These are phyloP conservation scores for Plasmopara viticola DNA, from an alignment of 352 stramenopile genomes.

Conservation along the genomic window DNA sequence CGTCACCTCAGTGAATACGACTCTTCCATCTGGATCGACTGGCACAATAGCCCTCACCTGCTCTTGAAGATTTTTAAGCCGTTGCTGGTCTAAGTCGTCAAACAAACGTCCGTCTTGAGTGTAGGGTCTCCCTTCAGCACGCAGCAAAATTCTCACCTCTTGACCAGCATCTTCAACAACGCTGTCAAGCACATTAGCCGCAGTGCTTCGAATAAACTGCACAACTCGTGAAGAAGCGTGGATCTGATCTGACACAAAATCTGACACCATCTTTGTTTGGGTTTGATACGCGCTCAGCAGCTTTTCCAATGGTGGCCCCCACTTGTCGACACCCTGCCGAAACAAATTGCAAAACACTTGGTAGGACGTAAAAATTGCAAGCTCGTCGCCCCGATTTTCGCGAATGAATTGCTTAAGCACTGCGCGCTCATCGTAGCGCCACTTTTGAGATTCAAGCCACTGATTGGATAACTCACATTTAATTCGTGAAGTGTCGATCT, in stretches of 20 bases:
- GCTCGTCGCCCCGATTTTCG: constrained; percentile 27
- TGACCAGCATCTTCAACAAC: constrained; percentile 10
- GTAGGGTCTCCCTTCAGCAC: constrained; percentile 28
- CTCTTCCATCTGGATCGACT: constrained; percentile 2
- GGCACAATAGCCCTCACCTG: constrained; percentile 8
- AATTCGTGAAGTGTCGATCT: no score
- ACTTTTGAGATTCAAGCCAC: neutral
- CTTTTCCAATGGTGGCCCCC: constrained; percentile 23
- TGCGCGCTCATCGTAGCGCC: constrained; percentile 11
- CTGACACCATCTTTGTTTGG: constrained; percentile 25
- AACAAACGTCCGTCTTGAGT: constrained; percentile 36
- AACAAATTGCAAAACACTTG: constrained; percentile 41
- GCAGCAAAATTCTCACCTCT: constrained; percentile 20
- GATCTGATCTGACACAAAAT: constrained; percentile 15
- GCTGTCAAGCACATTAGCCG: constrained; percentile 7
- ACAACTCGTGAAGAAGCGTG: constrained; percentile 13
- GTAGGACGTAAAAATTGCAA: constrained; percentile 35
- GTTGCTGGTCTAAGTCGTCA: constrained; percentile 15
- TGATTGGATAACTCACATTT: constrained; percentile 4
- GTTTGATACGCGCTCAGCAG: constrained; percentile 22
- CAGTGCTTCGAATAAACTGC: constrained; percentile 18
- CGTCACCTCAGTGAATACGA: constrained; percentile 13
- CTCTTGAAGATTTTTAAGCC: constrained; percentile 12
- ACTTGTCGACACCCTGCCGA: constrained; percentile 32
- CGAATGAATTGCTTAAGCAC: constrained; percentile 24